These are phyloP conservation scores for Coriaria nepalensis DNA, from an alignment of 306 rosid species.

Conservation along the genomic window DNA sequence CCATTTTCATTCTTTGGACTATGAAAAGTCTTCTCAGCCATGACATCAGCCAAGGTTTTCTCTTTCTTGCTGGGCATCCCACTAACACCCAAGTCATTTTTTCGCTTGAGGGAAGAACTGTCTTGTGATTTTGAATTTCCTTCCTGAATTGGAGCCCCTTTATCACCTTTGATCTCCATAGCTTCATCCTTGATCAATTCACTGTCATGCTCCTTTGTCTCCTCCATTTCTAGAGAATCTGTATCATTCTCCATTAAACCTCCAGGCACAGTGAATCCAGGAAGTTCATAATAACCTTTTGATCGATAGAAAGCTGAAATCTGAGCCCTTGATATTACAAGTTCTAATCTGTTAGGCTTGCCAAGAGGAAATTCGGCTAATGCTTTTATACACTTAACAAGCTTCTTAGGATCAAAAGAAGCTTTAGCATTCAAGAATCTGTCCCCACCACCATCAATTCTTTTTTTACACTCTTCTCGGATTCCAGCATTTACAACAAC, in stretches of 20 bases:
- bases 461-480: slow-evolving; percentile 31
- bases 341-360: slow-evolving; percentile 35
- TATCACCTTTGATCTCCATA: slow-evolving; percentile 8
- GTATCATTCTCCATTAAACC: slow-evolving; percentile 31
- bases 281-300: slow-evolving; percentile 51
- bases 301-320: slow-evolving; percentile 38
- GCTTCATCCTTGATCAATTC: slow-evolving; percentile 10
- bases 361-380: slow-evolving; percentile 35
- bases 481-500: slow-evolving; percentile 43
- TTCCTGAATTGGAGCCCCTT: background rate
- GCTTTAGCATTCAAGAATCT: slow-evolving; percentile 14
- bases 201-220: slow-evolving; percentile 15
- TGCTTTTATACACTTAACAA: slow-evolving; percentile 35
- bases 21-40: slow-evolving; percentile 19
- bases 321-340: slow-evolving; percentile 31
- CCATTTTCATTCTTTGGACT: slow-evolving; percentile 13
- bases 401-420: slow-evolving; percentile 50
- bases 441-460: slow-evolving; percentile 32
- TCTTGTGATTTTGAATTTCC: slow-evolving; percentile 11
- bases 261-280: slow-evolving; percentile 31
- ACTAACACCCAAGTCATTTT: slow-evolving; percentile 13
- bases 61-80: slow-evolving; percentile 16
- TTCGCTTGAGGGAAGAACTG: slow-evolving; percentile 19
- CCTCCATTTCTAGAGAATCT: slow-evolving; percentile 15
- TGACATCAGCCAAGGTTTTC: slow-evolving; percentile 28